These are phyloP conservation scores for Tolypocladium nubicola DNA, from an alignment of 2,329 filamentous ascomycete species.

Conservation along the genomic window DNA sequence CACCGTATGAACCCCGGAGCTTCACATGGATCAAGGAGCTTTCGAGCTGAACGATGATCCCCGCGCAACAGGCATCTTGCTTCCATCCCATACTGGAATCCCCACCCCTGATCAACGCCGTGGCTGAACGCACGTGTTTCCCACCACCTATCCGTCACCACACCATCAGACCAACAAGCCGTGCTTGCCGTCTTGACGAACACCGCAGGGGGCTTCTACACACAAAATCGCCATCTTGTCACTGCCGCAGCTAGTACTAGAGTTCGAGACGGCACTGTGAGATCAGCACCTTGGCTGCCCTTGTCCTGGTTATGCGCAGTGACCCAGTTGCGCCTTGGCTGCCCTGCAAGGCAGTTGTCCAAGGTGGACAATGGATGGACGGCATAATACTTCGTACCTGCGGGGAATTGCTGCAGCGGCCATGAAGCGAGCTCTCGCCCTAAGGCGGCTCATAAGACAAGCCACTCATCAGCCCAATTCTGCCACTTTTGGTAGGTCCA, in stretches of 20 bases:
- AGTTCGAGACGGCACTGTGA: background rate
- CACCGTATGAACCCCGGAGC: background rate
- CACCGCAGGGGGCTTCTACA: no score
- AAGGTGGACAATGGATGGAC: background rate
- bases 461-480: background rate
- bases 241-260: background rate
- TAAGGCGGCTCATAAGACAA: background rate
- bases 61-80: background rate
- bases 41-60: background rate
- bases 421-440: background rate
- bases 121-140: background rate
- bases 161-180: background rate
- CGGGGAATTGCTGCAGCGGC: no score
- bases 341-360: background rate
- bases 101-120: no score
- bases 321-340: background rate
- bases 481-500: background rate
- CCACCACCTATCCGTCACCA: background rate
- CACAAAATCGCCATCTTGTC: background rate
- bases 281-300: background rate
- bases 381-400: no score
- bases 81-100: background rate
- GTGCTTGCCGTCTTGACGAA: background rate
- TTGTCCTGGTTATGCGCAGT: background rate
- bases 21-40: no score